Evolutionary conservation across 208 protist genomes (phyloP), one percentile per base, ranked within the genome.

Genomic region (Trypanosoma scelopori): DNA sequence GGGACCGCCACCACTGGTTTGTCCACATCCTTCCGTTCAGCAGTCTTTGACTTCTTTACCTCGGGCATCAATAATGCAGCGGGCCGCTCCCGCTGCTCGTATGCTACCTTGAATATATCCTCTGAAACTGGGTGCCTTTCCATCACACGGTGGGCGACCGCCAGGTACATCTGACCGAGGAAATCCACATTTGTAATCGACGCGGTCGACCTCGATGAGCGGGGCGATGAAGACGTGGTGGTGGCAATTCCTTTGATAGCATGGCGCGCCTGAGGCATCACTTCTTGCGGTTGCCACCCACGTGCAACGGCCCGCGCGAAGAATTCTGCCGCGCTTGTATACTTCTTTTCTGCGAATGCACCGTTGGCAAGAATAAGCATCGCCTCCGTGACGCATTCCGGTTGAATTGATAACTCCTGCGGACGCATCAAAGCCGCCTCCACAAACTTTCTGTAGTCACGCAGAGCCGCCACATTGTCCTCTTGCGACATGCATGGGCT

Each of bases 291-390:
- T 22, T 75, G 57, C 89, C 89, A 95, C 35, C 89, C 89, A 11
- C 86, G 72, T 16, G 78, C 76, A 25, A 95, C 77, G 13, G 89
- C 89, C 42, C 68, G 65, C 18, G 84, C 74, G 57, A 95, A 95
- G 65, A 85, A 93, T 55, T 42, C 42, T 25, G 85, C 76, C 18
- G 89, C 83, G 63, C 76, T 69, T 16, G 42, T 45, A 64, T 84
- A 89, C 18, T 85, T 65, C 23, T 72, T 71, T 37, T 77, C 69
- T 15, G 65, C 60, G 71, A 88, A 91, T 30, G 85, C 86, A n/a
- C 89, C 89, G 57, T 82, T 87, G 16, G 89, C 89, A 28, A 95
- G 74, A 32, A 85, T 81, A 18, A 95, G 67, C 70, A 95, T 81
- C 2, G 89, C 87, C n/a, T 86, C 79, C 12, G 83, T 87, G 68